A percentile compares a stretch with the other conserved stretches of the same genome.
phyloP scores from a whole-genome alignment of 2,329 filamentous ascomycete species.

The Cercospora beticola region DNA sequence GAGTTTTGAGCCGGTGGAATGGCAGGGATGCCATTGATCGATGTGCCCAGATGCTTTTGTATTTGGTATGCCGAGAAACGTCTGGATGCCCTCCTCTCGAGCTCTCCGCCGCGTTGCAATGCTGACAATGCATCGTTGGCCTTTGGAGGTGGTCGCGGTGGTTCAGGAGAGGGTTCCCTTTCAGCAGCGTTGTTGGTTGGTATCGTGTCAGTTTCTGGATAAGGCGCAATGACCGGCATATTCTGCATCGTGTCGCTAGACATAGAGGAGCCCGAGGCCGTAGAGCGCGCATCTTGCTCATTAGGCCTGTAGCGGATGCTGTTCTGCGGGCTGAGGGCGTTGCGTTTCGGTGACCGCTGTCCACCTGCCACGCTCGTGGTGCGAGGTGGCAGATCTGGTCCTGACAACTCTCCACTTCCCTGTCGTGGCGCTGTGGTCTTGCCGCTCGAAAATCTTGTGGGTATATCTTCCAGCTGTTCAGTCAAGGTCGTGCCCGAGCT shows the following conservation, averaged over 20 bases:
- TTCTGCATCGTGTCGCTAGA: slow-evolving; percentile 77
- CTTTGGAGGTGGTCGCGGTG: slow-evolving; percentile 75
- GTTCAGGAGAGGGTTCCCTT: slow-evolving; percentile 40
- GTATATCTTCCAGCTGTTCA: slow-evolving; percentile 46
- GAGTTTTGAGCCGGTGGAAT: slow-evolving; percentile 76
- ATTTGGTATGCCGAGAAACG: slow-evolving; percentile 97
- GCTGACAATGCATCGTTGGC: slow-evolving; percentile 88
- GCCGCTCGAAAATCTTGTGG: slow-evolving; percentile 43
- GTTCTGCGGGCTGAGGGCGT: slow-evolving; percentile 41
- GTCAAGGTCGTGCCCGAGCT: slow-evolving; percentile 48
- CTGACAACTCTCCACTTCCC: slow-evolving; percentile 43
- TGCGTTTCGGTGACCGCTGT: slow-evolving; percentile 46
- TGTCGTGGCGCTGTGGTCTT: slow-evolving; percentile 42
- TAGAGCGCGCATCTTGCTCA: slow-evolving; percentile 31
- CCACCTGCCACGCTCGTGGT: slow-evolving; percentile 46
- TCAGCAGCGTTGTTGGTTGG: slow-evolving; percentile 35
- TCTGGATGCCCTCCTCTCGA: slow-evolving; percentile 88
- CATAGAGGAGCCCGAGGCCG: slow-evolving; percentile 61
- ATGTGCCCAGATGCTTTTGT: slow-evolving; percentile 82
- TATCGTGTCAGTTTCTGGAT: slow-evolving; percentile 62
- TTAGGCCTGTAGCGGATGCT: slow-evolving; percentile 25
- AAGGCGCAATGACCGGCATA: slow-evolving; percentile 71
- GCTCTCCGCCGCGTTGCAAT: slow-evolving; percentile 83
- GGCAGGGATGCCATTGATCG: slow-evolving; percentile 79
- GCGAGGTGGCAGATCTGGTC: slow-evolving; percentile 49